Base-by-base conservation (phyloP, 2,329 filamentous ascomycete genomes). In the Corinectria fuckeliana region DNA sequence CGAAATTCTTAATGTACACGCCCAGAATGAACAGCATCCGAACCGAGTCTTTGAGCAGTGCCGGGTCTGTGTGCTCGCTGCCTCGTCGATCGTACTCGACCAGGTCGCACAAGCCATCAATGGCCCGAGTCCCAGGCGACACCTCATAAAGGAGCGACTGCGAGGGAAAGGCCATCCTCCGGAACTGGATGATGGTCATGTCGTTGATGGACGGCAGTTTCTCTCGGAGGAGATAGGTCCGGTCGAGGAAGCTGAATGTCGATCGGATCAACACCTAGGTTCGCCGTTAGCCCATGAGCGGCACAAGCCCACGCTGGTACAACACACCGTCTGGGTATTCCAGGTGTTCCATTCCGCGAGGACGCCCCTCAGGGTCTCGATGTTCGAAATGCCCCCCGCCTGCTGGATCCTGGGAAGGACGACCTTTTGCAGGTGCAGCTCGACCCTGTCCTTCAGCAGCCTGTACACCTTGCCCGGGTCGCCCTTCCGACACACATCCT, bases 161-260 rank as follows among this genome's bases (percentile, higher is more conserved):
- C 6, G 74, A 71, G 10, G 75, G 74, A 65, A 83, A 88, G 3
- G 82, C 75, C 66, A 82, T 82, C 60, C 77, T 84, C 52, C 91
- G 86, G 73, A 98, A 99, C 60, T 92, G 84, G 13, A 82, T 77
- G 55, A 95, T 87, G 5, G 89, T 87, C 80, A 96, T 88, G 71
- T 96, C 92, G 70, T 93, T 90, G 56, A 99, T 87, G 30, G 90
- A 90, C 9, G 84, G 82, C 32, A 84, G 78, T 20, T 89, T 86
- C 44, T 88, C 88, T 57, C 90, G 88, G 2, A 97, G 81, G 7
- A 99, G 82, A 72, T 93, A 97, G 2, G 93, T 91, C 63, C 95
- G 88, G 74, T 99, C 94, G 65, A 99, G 84, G 71, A 93, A 99
- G 78, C 93, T 96, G 77, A 97, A 98, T 36, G 96, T 90, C 63